Base-by-base conservation (phyloP, 352 stramenopile genomes). In the Pythium brachiatum region DNA sequence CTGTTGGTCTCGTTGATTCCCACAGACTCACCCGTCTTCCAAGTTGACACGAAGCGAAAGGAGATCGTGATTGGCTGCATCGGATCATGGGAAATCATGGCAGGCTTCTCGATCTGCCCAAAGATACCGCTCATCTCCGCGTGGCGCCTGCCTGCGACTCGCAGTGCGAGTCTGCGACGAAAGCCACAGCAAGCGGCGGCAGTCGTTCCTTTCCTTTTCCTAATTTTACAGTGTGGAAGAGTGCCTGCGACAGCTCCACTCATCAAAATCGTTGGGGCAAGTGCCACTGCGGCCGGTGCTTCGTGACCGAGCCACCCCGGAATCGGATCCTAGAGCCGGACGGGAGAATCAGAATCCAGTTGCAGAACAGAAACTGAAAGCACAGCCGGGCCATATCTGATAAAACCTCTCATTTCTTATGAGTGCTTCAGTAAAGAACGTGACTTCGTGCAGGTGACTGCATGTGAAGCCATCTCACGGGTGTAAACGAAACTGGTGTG, bases 281-380 rank as follows among this genome's bases (percentile, higher is more conserved):
- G 29, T 34, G 29, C 29, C 29, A 34, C 5, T 34, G 29, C 9
- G 29, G 9, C 29, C 5, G 5, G 5, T 34, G 29, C 29, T 34
- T 5, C 9, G 29, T 34, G 29, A 9, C 5, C 13, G n/a, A 7
- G 5, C 2, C 41, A 48, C 41, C n/a, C n/a, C 41, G n/a, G 41
- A 48, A 48, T 48, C n/a, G 41, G 41, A 48, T 48, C 41, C 41
- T 48, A 48, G 41, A 48, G 41, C 44, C 25, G 44, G 21, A 53
- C 44, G 21, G 44, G 21, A 56, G 26, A 41, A 56, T 41, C 25
- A 56, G 25, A 64, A 53, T 53, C 34, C 47, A 58, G 58, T 29
- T 27, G 32, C 47, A 61, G 60, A 66, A 62, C 44, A 54, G 60
- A 66, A 66, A 61, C 60, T 61, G 60, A 67, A 61, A 25, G 21